phyloP scores from a whole-genome alignment of 805 yeast species.

The Yamadazyma sp. region DNA sequence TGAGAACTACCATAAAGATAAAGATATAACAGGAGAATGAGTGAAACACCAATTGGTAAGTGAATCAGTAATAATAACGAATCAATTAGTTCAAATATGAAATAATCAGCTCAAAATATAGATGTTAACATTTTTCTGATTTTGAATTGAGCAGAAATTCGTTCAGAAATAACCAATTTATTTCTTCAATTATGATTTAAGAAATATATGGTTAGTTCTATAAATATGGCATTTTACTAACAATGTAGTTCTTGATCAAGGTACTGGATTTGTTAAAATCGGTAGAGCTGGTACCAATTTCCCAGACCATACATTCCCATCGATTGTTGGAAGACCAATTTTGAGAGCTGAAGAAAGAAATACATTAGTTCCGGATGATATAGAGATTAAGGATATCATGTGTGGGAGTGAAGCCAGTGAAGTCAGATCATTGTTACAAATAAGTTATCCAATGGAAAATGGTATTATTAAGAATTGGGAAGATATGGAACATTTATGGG shows the following conservation, averaged over 20 bases:
- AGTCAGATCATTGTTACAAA: slow-evolving; percentile 84
- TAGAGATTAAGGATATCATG: slow-evolving; percentile 93
- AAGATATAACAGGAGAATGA: slow-evolving; percentile 18
- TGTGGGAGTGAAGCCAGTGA: slow-evolving; percentile 95
- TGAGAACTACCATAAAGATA: too few relatives aligned
- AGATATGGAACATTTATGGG: slow-evolving; percentile 98
- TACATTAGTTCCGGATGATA: slow-evolving; percentile 47
- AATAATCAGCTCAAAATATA: too few relatives aligned
- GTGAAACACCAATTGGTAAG: slow-evolving; percentile 31
- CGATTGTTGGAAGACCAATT: slow-evolving; percentile 96
- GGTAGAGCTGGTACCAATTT: slow-evolving; percentile 97
- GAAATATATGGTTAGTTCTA: too few relatives aligned
- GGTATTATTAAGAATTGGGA: slow-evolving; percentile 98
- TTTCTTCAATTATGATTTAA: too few relatives aligned
- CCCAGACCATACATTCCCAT: slow-evolving; percentile 96
- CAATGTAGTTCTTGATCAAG: slow-evolving; percentile 89
- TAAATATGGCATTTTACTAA: slow-evolving; percentile 12
- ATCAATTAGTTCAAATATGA: too few relatives aligned
- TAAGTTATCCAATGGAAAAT: slow-evolving; percentile 98
- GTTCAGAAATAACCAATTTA: too few relatives aligned
- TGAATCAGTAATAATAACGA: too few relatives aligned
- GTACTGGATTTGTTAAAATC: slow-evolving; percentile 96
- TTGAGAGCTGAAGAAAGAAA: slow-evolving; percentile 92
- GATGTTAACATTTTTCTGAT: too few relatives aligned
- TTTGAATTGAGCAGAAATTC: too few relatives aligned